These are phyloP conservation scores for Tulasnella sp. DNA, from an alignment of 768 basidiomycete species.

Conservation along the genomic window DNA sequence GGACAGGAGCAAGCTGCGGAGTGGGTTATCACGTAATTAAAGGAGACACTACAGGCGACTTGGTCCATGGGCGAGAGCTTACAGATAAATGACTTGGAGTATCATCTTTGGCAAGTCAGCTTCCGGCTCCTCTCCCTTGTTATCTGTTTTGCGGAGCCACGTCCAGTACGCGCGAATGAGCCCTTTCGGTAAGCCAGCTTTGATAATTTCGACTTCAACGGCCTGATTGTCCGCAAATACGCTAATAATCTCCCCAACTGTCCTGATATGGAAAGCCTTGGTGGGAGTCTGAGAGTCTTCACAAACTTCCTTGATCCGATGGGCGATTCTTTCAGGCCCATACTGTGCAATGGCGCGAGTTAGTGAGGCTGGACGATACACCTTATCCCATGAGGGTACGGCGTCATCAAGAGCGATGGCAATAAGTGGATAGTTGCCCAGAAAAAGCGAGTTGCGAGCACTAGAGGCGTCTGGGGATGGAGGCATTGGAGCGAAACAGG, in stretches of 20 bases:
- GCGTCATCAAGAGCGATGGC: not conserved
- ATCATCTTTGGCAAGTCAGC: too few species aligned
- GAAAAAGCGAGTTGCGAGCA: too few species aligned
- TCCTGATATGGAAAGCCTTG: too few species aligned
- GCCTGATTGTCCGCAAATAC: not conserved
- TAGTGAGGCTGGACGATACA: not conserved
- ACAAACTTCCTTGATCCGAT: not conserved
- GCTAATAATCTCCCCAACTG: not conserved
- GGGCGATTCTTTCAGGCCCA: not conserved
- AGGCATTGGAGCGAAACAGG: too few species aligned
- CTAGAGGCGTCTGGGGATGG: too few species aligned
- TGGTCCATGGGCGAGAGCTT: too few species aligned
- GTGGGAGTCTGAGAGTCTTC: not conserved
- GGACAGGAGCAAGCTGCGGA: not conserved
- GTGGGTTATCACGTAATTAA: not conserved
- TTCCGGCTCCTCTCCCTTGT: not conserved
- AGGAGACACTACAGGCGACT: too few species aligned
- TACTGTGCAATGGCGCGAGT: not conserved
- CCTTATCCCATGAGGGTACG: not conserved
- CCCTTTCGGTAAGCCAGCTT: not conserved
- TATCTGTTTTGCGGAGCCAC: not conserved
- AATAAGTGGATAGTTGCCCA: too few species aligned
- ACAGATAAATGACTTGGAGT: too few species aligned
- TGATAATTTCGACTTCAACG: not conserved
- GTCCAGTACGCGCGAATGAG: not conserved